Evolutionary conservation across 805 yeast species (phyloP).

Genomic region (Candida lessepsii): DNA sequence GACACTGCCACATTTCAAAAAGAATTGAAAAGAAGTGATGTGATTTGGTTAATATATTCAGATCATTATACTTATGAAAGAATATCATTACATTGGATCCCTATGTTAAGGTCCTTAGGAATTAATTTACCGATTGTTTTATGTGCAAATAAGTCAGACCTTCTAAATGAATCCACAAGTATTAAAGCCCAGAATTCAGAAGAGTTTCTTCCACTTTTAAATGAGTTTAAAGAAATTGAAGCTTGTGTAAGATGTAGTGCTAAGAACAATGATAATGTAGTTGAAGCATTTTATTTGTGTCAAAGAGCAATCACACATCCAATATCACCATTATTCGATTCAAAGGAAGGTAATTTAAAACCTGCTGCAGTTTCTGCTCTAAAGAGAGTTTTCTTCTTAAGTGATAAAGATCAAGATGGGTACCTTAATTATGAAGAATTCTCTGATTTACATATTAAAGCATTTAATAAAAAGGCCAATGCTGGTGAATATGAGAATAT

Average conservation of each 20-base stretch:
- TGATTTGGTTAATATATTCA: slow-evolving; percentile 89
- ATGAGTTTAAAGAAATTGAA: slow-evolving; percentile 92
- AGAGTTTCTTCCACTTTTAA: slow-evolving; percentile 80
- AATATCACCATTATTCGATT: slow-evolving; percentile 85
- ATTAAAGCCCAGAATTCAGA: slow-evolving; percentile 52
- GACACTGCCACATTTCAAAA: slow-evolving; percentile 60
- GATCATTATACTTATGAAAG: slow-evolving; percentile 95
- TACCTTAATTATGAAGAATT: slow-evolving; percentile 70
- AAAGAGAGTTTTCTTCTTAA: slow-evolving; percentile 74
- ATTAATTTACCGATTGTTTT: slow-evolving; percentile 90
- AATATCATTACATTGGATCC: slow-evolving; percentile 91
- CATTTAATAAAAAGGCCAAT: slow-evolving; percentile 57
- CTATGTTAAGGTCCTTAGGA: slow-evolving; percentile 87
- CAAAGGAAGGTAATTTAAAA: slow-evolving; percentile 82
- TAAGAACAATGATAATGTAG: slow-evolving; percentile 76
- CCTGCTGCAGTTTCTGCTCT: slow-evolving; percentile 75
- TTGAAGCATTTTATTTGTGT: slow-evolving; percentile 89
- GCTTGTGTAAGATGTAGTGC: slow-evolving; percentile 90
- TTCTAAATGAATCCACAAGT: slow-evolving; percentile 38
- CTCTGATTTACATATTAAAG: slow-evolving; percentile 62
- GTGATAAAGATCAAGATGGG: slow-evolving; percentile 92
- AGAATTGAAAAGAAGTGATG: slow-evolving; percentile 83
- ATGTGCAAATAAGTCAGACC: slow-evolving; percentile 79
- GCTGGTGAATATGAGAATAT: slow-evolving; percentile 39
- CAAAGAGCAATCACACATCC: slow-evolving; percentile 93